Evolutionary conservation across 2,329 filamentous ascomycete genomes (phyloP), one percentile per base, ranked within the genome.

Genomic region (Zymoseptoria passerinii): DNA sequence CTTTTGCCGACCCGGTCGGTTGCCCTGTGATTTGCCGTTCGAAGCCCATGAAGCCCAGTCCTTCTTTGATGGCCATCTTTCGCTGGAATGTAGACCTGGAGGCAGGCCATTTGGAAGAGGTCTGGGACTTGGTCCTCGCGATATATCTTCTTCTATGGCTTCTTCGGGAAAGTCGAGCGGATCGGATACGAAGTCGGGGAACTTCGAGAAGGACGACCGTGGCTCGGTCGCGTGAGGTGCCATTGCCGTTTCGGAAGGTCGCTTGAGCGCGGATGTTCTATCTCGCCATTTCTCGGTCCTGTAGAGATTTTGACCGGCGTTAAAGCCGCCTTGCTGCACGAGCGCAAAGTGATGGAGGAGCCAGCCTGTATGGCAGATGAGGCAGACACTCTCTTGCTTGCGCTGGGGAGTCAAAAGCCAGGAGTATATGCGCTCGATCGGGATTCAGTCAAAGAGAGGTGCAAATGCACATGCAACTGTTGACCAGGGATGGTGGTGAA

Each of bases 1-100:
- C 80, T 92, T 95, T 72, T 94, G 90, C 64, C 88, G 80, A 18
- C 77, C 78, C 70, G 92, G 89, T 65, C 84, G 77, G 50, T 66
- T 62, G 65, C 70, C 63, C 63, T 69, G 60, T 63, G 62, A 69
- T 44, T 73, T 72, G 51, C 73, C 72, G 64, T 76, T 74, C 48
- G 73, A 54, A 10, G 50, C 68, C 72, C 77, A 76, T 58, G 76
- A 61, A 70, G 64, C 77, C 77, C 63, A 75, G 48, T 66, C 58
- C 35, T 65, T 63, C 50, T 79, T 83, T 48, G 82, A 77, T 56
- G 83, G 81, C 86, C 86, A 89, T 65, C 80, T 77, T 63, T 86
- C 81, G 56, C 74, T 71, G 20, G 72, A 71, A 27, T 73, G 68
- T 29, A 75, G 61, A 19, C 69, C 70, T 57, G 58, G 69, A 62